Conservation (phyloP, 2,329 filamentous ascomycete species). For the Podosphaera leucotricha region DNA sequence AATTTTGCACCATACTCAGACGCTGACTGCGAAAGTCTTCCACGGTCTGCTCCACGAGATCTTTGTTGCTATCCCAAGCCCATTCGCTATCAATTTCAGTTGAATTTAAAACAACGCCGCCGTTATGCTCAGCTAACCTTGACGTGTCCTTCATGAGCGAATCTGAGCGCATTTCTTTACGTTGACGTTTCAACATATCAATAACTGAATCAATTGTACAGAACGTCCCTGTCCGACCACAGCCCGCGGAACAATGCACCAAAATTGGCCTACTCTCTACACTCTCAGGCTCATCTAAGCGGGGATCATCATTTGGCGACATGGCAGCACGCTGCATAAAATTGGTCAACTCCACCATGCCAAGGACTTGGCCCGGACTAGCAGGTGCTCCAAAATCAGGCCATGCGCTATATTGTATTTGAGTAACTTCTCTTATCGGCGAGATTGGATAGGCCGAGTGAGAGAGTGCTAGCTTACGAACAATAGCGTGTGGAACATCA, state of each 20-base stretch:
- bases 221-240: constrained; percentile 85
- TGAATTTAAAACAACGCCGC: constrained; percentile 7
- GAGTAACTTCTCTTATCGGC: constrained; percentile 76
- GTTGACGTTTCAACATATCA: constrained; percentile 87
- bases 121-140: constrained; percentile 6
- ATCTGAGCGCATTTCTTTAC: constrained; percentile 16
- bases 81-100: constrained; percentile 27
- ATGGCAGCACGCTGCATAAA: constrained; percentile 34
- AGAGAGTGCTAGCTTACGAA: constrained; percentile 68
- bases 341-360: constrained; percentile 72
- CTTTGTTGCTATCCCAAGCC: constrained; percentile 45
- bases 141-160: constrained; percentile 22
- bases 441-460: constrained; percentile 58
- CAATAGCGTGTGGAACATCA: constrained; percentile 52
- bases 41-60: constrained; percentile 69
- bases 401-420: constrained; percentile 90
- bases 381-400: constrained; percentile 89
- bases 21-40: constrained; percentile 76
- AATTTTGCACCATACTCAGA: constrained; percentile 87
- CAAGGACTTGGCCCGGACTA: constrained; percentile 65
- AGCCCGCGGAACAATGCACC: constrained; percentile 90
- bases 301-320: constrained; percentile 14
- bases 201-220: constrained; percentile 92
- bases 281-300: constrained; percentile 34
- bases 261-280: constrained; percentile 43